Percentiles rank a stretch among this genome's conserved stretches.
Evolutionary conservation across 1,284 basidiomycete genomes (phyloP).

Genomic region (Naganishia cerealis): DNA sequence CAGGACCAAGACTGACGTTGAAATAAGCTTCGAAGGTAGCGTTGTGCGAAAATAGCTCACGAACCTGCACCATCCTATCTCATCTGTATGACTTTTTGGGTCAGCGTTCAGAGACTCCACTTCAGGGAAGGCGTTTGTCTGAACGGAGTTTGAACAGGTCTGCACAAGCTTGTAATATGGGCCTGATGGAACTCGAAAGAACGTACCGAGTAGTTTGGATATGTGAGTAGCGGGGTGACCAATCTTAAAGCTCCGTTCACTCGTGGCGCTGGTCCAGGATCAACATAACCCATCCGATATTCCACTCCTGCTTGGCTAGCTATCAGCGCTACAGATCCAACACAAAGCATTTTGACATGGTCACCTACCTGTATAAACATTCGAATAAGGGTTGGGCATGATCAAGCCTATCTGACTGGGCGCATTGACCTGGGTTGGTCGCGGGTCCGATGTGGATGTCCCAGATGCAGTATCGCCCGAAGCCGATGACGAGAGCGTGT

Average conservation of each 20-base stretch:
- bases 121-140: constrained; percentile 45
- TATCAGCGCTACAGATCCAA: not conserved
- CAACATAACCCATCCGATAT: constrained; percentile 52
- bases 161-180: not conserved
- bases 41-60: not conserved
- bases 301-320: constrained; percentile 36
- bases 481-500: not conserved
- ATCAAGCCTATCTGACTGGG: constrained; percentile 46
- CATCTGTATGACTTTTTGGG: constrained; percentile 1
- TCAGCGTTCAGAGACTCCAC: constrained; percentile 36
- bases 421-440: constrained; percentile 15
- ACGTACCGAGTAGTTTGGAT: constrained; percentile 46
- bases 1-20: not conserved
- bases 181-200: not conserved
- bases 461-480: not conserved
- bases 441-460: not conserved
- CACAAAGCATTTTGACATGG: not conserved
- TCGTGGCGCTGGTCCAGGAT: constrained; percentile 44
- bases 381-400: constrained; percentile 48
- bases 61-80: constrained; percentile 31
- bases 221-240: constrained; percentile 45
- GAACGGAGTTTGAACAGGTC: not conserved
- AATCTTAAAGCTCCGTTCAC: constrained; percentile 45
- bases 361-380: constrained; percentile 45
- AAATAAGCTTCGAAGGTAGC: not conserved